Conservation (phyloP, 1,284 basidiomycete species). For the Cryptococcus deneoformans region DNA sequence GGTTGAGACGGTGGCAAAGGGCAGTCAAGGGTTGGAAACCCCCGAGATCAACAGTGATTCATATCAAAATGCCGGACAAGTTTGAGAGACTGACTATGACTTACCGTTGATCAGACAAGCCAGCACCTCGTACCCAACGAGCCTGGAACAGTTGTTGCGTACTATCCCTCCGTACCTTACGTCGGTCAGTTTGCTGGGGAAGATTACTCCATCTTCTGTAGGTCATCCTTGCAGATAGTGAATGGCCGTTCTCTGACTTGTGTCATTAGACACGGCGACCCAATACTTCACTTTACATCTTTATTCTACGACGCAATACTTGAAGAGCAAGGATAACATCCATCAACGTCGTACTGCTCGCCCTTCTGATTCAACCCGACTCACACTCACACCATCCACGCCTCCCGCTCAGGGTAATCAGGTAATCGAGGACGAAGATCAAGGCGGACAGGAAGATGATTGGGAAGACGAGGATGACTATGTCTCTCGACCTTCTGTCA, state of each 20-base stretch:
- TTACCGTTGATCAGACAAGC: not conserved
- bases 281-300: conserved; percentile 82
- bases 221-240: conserved; percentile 7
- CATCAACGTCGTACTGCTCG: not conserved
- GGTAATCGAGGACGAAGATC: not conserved
- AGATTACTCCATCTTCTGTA: conserved; percentile 38
- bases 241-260: not conserved
- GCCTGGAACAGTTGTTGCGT: conserved; percentile 79
- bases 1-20: conserved; percentile 11
- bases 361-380: not conserved
- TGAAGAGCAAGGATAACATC: not conserved
- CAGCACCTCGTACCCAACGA: conserved; percentile 72
- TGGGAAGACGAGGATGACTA: conserved; percentile 8
- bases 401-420: not conserved
- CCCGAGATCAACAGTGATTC: conserved; percentile 5
- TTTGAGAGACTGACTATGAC: not conserved
- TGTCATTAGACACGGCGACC: conserved; percentile 48
- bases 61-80: not conserved
- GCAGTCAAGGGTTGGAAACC: conserved; percentile 12
- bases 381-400: not conserved
- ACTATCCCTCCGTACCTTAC: conserved; percentile 78
- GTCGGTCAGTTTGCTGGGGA: conserved; percentile 80
- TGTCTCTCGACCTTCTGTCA: too few relatives aligned
- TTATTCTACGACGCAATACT: conserved; percentile 62
- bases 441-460: conserved; percentile 7